A percentile compares a stretch with the other conserved stretches of the same genome.
Evolutionary conservation across 2,329 filamentous ascomycete genomes (phyloP).

Genomic region (Juglanconis sp.): DNA sequence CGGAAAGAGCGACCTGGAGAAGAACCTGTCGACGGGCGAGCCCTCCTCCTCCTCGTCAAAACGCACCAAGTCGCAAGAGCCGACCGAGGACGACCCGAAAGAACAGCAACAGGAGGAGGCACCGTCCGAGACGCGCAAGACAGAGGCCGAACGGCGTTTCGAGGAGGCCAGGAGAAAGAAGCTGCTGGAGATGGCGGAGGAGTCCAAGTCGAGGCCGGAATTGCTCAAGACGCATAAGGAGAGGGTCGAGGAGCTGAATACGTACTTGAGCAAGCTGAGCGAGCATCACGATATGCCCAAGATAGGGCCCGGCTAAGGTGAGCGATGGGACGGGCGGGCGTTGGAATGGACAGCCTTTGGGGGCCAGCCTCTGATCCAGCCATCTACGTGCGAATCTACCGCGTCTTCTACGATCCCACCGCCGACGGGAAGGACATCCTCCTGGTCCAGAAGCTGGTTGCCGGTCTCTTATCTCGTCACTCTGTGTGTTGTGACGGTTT

Average conservation of each 20-base stretch:
- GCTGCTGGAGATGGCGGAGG: constrained; percentile 74
- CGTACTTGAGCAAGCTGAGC: constrained; percentile 84
- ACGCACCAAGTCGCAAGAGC: constrained; percentile 34
- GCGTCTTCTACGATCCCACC: too few species aligned
- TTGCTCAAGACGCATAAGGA: constrained; percentile 96
- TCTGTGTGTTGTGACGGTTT: too few species aligned
- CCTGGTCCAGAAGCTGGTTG: too few species aligned
- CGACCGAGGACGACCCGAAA: constrained; percentile 24
- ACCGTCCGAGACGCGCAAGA: constrained; percentile 55
- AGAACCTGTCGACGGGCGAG: constrained; percentile 37
- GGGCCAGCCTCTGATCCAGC: too few species aligned
- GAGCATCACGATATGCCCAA: constrained; percentile 97
- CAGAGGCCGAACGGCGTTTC: constrained; percentile 76
- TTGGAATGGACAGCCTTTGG: too few species aligned
- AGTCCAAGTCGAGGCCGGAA: constrained; percentile 58
- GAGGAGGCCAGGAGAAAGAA: constrained; percentile 79
- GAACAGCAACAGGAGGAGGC: constrained; percentile 29
- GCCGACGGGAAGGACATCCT: too few species aligned
- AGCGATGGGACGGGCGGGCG: neutral
- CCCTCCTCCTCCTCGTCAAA: constrained; percentile 24
- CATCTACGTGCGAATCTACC: too few species aligned
- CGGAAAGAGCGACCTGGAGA: constrained; percentile 47
- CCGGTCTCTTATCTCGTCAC: too few species aligned
- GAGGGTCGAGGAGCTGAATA: constrained; percentile 91
- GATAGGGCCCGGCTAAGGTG: constrained; percentile 55